phyloP scores from a whole-genome alignment of 306 rosid species.

The Castanea mollissima region DNA sequence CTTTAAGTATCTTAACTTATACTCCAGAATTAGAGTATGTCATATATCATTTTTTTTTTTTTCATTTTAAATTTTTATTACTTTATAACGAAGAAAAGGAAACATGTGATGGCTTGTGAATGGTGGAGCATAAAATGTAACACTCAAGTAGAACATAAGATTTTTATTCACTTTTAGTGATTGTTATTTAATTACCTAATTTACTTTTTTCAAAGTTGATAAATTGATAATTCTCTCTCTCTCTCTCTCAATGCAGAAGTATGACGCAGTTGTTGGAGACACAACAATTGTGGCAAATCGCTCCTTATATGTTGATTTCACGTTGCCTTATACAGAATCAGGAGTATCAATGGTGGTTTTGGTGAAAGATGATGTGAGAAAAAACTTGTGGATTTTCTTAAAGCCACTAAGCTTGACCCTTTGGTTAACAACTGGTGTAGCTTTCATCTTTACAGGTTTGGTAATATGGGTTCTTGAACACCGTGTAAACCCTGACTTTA shows the following conservation, averaged over 20 bases:
- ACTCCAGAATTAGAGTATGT: too few relatives aligned
- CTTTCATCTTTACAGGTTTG: constrained; percentile 29
- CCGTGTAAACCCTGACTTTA: constrained; percentile 29
- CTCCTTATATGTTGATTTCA: constrained; percentile 10
- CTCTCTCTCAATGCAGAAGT: background rate
- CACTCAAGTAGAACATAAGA: too few relatives aligned
- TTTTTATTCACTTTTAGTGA: too few relatives aligned
- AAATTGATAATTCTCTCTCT: too few relatives aligned
- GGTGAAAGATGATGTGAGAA: background rate
- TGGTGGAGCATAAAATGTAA: too few relatives aligned
- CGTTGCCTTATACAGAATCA: constrained; percentile 1
- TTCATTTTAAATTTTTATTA: too few relatives aligned
- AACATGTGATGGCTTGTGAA: too few relatives aligned
- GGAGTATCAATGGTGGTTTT: constrained; percentile 10
- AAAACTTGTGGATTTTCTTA: constrained; percentile 35
- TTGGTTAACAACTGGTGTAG: constrained; percentile 29
- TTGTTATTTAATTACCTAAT: too few relatives aligned
- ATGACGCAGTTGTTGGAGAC: constrained; percentile 26
- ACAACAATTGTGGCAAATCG: background rate
- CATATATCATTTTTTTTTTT: too few relatives aligned
- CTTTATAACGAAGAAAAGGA: too few relatives aligned
- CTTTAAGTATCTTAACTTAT: too few relatives aligned
- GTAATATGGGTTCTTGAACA: constrained; percentile 47
- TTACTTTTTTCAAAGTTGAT: too few relatives aligned
- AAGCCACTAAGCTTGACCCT: constrained; percentile 36